phyloP scores from a whole-genome alignment of 352 stramenopile genomes.

The Peronospora belbahrii region DNA sequence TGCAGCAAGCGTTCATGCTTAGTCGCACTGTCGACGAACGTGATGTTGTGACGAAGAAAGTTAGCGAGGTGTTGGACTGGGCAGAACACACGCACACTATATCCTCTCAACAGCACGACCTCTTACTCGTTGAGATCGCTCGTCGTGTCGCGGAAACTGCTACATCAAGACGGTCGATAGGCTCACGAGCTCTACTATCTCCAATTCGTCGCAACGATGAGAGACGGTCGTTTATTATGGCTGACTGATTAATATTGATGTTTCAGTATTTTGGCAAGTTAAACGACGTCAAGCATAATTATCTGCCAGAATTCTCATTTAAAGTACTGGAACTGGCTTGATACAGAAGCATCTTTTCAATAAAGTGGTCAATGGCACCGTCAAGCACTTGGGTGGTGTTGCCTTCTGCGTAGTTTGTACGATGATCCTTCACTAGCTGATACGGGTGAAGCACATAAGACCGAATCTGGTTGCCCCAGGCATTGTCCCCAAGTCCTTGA shows the following conservation, averaged over 20 bases:
- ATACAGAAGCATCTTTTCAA: conserved; percentile 63
- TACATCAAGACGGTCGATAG: conserved; percentile 11
- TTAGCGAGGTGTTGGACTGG: conserved; percentile 80
- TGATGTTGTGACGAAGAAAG: conserved; percentile 70
- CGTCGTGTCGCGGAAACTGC: conserved; percentile 46
- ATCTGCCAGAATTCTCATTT: neutral
- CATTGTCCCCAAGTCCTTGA: conserved; percentile 65
- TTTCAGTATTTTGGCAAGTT: neutral
- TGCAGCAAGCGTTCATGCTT: conserved; percentile 83
- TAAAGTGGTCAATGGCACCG: conserved; percentile 80
- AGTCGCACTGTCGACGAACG: conserved; percentile 65
- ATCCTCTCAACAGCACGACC: conserved; percentile 54
- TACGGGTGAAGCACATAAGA: conserved; percentile 98
- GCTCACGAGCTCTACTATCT: conserved; percentile 12
- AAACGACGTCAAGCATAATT: conserved; percentile 3
- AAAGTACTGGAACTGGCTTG: conserved; percentile 13
- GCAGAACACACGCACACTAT: conserved; percentile 70
- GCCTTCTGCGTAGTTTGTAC: conserved; percentile 86
- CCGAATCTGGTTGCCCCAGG: conserved; percentile 88
- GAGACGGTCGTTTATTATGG: conserved; percentile 24
- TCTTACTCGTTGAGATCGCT: conserved; percentile 65
- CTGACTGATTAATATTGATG: conserved; percentile 12
- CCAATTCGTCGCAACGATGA: conserved; percentile 13
- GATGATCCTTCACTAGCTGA: conserved; percentile 96
- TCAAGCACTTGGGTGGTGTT: conserved; percentile 88